Evolutionary conservation across 75 land plant species (phyloP).

Genomic region (Pseudotsuga menziesii): DNA sequence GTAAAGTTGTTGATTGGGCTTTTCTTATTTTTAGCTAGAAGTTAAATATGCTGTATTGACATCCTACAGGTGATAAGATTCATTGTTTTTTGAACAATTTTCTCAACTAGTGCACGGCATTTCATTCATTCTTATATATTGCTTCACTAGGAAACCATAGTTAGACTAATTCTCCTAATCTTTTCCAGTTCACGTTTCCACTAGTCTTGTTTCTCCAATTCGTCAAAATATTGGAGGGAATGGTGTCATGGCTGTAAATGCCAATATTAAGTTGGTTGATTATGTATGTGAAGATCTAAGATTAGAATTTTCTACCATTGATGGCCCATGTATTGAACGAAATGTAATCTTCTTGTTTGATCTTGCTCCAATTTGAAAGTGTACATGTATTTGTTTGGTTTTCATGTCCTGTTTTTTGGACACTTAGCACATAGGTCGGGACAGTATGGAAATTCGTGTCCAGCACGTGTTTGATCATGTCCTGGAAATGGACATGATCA

Average conservation of each 20-base stretch:
- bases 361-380: not conserved
- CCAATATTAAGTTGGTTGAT: not conserved
- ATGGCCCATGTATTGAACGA: constrained; percentile 5
- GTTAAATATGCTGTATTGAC: not conserved
- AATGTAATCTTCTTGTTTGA: not conserved
- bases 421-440: no score
- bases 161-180: not conserved
- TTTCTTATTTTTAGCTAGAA: not conserved
- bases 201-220: constrained; percentile 1
- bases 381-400: not conserved
- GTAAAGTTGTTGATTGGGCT: not conserved
- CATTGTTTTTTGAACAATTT: not conserved
- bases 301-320: constrained; percentile 12
- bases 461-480: no score
- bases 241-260: constrained; percentile 2
- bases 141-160: not conserved
- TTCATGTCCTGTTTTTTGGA: no score
- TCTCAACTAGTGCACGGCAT: not conserved
- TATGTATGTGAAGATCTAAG: constrained; percentile 8
- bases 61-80: not conserved
- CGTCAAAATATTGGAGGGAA: not conserved
- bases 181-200: constrained; percentile 7
- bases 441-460: no score
- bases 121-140: not conserved
- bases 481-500: no score